Conservation (phyloP, 208 protist genomes). For the Acanthamoeba sp. region DNA sequence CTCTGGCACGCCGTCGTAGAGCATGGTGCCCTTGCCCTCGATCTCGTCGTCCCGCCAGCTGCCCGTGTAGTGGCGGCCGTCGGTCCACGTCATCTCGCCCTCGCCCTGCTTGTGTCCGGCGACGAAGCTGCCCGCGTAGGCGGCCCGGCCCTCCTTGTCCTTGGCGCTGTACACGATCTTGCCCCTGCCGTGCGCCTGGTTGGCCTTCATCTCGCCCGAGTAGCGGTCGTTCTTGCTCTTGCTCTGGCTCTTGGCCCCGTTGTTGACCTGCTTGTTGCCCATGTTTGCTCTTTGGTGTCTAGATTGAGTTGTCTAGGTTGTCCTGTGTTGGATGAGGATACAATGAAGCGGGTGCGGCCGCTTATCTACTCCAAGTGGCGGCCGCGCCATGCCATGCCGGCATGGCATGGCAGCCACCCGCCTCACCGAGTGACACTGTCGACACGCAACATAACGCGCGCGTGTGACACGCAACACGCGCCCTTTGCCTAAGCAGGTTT, state of each 20-base stretch:
- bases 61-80: conserved; percentile 2
- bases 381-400: neutral
- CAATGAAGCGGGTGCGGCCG: neutral
- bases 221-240: conserved; percentile 28
- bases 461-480: neutral
- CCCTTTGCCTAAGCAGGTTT: neutral
- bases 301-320: neutral
- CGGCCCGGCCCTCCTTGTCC: neutral
- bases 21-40: conserved; percentile 17
- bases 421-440: neutral
- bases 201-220: conserved; percentile 39
- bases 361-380: neutral
- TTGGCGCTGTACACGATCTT: conserved; percentile 9
- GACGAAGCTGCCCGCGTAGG: neutral
- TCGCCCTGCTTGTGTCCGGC: conserved; percentile 27
- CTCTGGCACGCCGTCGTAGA: neutral
- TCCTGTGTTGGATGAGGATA: neutral
- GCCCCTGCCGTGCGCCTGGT: conserved; percentile 18
- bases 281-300: neutral
- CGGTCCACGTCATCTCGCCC: conserved; percentile 2
- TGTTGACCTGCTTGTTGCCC: neutral
- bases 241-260: too few relatives aligned
- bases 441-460: neutral
- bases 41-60: neutral
- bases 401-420: too few relatives aligned